A percentile compares a stretch with the other conserved stretches of the same genome.
phyloP scores from a whole-genome alignment of 331 rosid species.

The Arachis monticola region DNA sequence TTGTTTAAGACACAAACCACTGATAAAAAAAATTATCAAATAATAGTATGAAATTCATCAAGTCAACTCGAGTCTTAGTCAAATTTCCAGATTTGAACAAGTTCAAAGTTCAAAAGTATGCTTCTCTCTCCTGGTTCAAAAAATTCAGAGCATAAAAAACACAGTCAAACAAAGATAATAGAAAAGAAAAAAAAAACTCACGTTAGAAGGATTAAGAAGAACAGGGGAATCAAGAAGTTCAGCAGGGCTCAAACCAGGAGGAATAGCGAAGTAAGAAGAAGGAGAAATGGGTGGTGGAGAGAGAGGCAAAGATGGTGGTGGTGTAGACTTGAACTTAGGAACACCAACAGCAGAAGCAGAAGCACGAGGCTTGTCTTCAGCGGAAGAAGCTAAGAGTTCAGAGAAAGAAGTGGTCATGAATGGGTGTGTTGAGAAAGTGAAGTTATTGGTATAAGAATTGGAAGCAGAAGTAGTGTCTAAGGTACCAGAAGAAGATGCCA shows the following conservation, averaged over 20 bases:
- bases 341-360: slow-evolving; percentile 55
- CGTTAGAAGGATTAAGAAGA: slow-evolving; percentile 64
- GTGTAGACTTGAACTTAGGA: slow-evolving; percentile 92
- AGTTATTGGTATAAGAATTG: slow-evolving; percentile 51
- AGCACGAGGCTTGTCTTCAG: slow-evolving; percentile 34
- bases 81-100: not conserved
- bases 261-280: slow-evolving; percentile 79
- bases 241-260: slow-evolving; percentile 91
- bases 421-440: slow-evolving; percentile 72
- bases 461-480: slow-evolving; percentile 73
- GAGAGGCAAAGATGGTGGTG: slow-evolving; percentile 84
- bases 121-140: slow-evolving; percentile 3
- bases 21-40: slow-evolving; percentile 2
- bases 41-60: not conserved
- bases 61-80: slow-evolving; percentile 37
- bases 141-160: not conserved
- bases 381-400: slow-evolving; percentile 65
- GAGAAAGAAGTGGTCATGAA: slow-evolving; percentile 76
- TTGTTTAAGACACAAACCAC: slow-evolving; percentile 22
- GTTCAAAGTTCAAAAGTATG: not conserved
- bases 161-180: not conserved
- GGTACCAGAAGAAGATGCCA: slow-evolving; percentile 78
- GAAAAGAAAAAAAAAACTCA: slow-evolving; percentile 33
- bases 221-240: slow-evolving; percentile 91
- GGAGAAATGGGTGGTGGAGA: slow-evolving; percentile 83